Conservation (phyloP, 768 basidiomycete species). For the Leccinum olivaceopallidum region DNA sequence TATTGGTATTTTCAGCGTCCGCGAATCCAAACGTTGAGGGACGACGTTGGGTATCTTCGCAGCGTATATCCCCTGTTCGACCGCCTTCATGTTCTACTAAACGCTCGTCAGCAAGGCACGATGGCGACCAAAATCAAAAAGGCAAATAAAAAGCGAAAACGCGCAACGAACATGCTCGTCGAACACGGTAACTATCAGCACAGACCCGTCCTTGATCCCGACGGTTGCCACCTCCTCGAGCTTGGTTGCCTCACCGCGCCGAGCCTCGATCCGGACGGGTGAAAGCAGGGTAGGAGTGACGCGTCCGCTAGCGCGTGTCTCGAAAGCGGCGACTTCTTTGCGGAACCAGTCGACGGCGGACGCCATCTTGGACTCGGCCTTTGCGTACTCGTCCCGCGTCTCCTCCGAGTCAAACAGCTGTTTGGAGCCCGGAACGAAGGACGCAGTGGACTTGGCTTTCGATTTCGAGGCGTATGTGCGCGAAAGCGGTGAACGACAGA, state of each 20-base stretch:
- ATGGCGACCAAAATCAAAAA: background rate
- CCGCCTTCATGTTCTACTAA: slow-evolving; percentile 70
- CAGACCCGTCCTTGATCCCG: slow-evolving; percentile 76
- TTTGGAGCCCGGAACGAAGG: slow-evolving; percentile 68
- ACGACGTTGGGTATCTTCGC: slow-evolving; percentile 71
- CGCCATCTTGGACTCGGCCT: slow-evolving; percentile 64
- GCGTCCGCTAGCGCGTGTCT: slow-evolving; percentile 73
- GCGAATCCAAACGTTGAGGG: slow-evolving; percentile 67
- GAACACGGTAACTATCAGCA: slow-evolving; percentile 72
- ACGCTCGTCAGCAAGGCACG: slow-evolving; percentile 15
- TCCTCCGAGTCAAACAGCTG: slow-evolving; percentile 55
- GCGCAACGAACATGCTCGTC: slow-evolving; percentile 65
- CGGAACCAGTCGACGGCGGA: slow-evolving; percentile 69
- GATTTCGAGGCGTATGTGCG: slow-evolving; percentile 32
- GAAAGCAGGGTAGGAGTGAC: slow-evolving; percentile 72
- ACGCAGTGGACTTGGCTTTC: slow-evolving; percentile 50
- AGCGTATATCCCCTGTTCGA: slow-evolving; percentile 76
- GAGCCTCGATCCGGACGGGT: slow-evolving; percentile 61
- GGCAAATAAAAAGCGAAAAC: slow-evolving; percentile 9
- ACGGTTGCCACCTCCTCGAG: slow-evolving; percentile 79
- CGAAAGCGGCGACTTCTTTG: slow-evolving; percentile 72
- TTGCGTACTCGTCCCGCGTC: slow-evolving; percentile 59
- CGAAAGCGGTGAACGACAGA: background rate
- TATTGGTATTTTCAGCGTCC: slow-evolving; percentile 78
- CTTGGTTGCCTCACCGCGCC: slow-evolving; percentile 37